These are phyloP conservation scores for Conoideocrella luteorostrata DNA, from an alignment of 2,329 filamentous ascomycete species.

Conservation along the genomic window DNA sequence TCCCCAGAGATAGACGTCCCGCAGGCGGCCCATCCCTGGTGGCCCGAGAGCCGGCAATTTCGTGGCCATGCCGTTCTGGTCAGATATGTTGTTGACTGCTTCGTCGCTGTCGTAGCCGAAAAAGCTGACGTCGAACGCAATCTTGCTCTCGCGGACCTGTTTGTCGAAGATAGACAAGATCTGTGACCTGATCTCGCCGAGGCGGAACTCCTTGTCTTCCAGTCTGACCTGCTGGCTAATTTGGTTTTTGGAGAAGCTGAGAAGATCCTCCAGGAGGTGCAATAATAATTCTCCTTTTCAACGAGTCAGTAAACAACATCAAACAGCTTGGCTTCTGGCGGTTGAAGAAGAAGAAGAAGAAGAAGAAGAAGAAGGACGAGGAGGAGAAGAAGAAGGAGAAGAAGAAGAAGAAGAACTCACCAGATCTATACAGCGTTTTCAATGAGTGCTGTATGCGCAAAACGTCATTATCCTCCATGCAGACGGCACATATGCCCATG, in stretches of 20 bases:
- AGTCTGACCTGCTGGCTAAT: slow-evolving; percentile 77
- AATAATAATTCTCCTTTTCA: slow-evolving; percentile 62
- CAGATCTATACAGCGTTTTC: slow-evolving; percentile 69
- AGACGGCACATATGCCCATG: slow-evolving; percentile 86
- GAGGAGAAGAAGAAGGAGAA: no score
- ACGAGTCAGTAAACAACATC: background rate
- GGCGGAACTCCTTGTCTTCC: slow-evolving; percentile 77
- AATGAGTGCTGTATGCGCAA: slow-evolving; percentile 73
- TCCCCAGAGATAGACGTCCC: slow-evolving; percentile 87
- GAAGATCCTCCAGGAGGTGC: slow-evolving; percentile 79
- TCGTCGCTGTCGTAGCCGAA: slow-evolving; percentile 31
- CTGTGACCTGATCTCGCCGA: slow-evolving; percentile 80
- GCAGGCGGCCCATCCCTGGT: slow-evolving; percentile 59
- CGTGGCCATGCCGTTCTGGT: slow-evolving; percentile 26
- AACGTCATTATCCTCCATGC: slow-evolving; percentile 84
- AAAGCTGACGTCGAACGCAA: slow-evolving; percentile 67
- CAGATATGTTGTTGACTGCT: slow-evolving; percentile 23
- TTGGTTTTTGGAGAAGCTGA: slow-evolving; percentile 94
- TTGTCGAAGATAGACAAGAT: slow-evolving; percentile 83
- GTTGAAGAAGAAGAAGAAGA: no score
- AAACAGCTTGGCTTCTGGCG: no score
- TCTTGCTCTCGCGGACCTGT: slow-evolving; percentile 73
- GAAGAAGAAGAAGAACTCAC: no score
- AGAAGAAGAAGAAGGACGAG: no score
- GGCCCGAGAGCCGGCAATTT: slow-evolving; percentile 56